Conservation (phyloP, 345 rosid species). For the Boechera retrofracta region DNA sequence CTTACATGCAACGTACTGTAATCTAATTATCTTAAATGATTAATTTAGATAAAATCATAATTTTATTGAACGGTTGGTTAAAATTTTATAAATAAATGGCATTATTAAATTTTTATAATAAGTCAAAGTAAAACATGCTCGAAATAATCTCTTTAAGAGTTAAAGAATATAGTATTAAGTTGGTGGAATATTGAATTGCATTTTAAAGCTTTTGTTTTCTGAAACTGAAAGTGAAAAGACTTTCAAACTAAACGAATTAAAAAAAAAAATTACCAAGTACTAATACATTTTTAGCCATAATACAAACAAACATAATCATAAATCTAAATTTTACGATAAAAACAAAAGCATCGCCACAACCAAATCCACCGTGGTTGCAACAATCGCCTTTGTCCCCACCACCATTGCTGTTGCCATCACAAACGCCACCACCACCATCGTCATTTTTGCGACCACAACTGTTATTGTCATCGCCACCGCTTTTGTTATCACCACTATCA, state of each 20-base stretch:
- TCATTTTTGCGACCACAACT: background rate
- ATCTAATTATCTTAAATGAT: background rate
- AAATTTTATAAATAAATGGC: background rate
- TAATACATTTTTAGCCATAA: background rate
- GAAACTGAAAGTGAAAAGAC: too few relatives aligned
- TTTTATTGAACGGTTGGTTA: too few relatives aligned
- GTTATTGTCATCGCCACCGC: background rate
- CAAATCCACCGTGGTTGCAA: background rate
- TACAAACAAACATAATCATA: background rate
- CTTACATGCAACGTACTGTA: too few relatives aligned
- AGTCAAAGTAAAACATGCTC: background rate
- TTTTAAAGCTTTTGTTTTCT: too few relatives aligned
- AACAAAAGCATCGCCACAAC: background rate
- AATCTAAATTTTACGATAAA: background rate
- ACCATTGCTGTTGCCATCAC: background rate
- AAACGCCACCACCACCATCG: background rate
- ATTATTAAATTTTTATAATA: background rate
- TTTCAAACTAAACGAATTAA: background rate
- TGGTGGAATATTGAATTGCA: background rate
- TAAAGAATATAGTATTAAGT: background rate
- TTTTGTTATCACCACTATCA: background rate
- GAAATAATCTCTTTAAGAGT: background rate
- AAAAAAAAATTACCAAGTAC: background rate
- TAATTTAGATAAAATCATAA: background rate
- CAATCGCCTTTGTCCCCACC: background rate